Evolutionary conservation across 306 rosid genomes (phyloP), one percentile per base, ranked within the genome.

Genomic region (Casuarina equisetifolia): DNA sequence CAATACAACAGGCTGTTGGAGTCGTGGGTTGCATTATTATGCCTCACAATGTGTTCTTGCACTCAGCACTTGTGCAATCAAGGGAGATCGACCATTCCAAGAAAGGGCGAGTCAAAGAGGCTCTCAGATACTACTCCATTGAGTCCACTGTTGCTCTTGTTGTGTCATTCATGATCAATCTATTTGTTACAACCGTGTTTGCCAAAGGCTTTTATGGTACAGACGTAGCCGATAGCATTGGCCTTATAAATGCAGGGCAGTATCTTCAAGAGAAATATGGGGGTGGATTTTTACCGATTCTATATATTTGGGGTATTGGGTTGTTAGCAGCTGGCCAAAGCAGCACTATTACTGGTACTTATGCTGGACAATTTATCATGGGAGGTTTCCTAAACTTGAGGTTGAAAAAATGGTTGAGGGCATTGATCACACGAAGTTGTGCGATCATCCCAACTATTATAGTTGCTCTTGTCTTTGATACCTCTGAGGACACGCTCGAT

Each of bases 291-390:
- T 78, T 96, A 70, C 99, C 99, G 6, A 92, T 96, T 79, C 75
- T 96, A 57, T 96, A 96, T 77, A 91, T 96, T 72, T 96, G 99
- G 99, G 98, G 85, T 72, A 86, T 96, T 48, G 98, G 99, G 55
- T 82, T 96, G 73, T 85, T 96, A 77, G 99, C 99, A 16, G 98
- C 99, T 0, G 99, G 99, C 13, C 99, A 96, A 76, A 96, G 99
- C 79, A 95, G 99, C 82, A 96, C 99, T 53, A 92, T 96, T 58
- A 96, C 99, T 9, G 98, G 99, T 53, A 96, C 99, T 70, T 96
- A 96, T 83, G 98, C 99, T 9, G 99, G 99, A n/a, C 99, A 96
- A 74, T 96, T 96, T 77, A 96, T 96, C 79, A 96, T 96, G 99
- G 97, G 97, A 17, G 99, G 99, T 52, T 96, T 96, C 78, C 84